phyloP scores from a whole-genome alignment of 352 stramenopile genomes.

The Pythium plurisporium region DNA sequence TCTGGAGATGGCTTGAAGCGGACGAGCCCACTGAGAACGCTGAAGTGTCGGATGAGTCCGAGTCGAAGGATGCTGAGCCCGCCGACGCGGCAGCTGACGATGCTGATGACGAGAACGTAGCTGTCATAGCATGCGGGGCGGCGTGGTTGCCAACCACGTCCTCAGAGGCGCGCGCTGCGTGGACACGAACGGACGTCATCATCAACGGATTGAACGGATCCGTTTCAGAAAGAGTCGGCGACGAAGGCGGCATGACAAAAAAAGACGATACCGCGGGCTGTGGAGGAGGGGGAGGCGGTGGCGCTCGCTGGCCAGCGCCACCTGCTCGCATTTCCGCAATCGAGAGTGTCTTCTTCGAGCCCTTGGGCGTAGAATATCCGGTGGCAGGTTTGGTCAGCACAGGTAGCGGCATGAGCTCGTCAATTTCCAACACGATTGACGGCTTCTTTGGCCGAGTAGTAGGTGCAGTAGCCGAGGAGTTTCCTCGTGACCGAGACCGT shows the following conservation, averaged over 20 bases:
- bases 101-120: constrained; percentile 1
- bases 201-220: constrained; percentile 12
- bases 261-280: neutral
- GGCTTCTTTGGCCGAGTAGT: constrained; percentile 2
- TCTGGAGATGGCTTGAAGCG: neutral
- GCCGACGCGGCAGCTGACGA: neutral
- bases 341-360: constrained; percentile 20
- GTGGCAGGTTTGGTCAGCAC: neutral
- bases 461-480: constrained; percentile 2
- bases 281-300: constrained; percentile 2
- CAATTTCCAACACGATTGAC: constrained; percentile 14
- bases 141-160: constrained; percentile 4
- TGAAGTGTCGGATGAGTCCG: neutral
- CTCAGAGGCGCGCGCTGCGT: constrained; percentile 6
- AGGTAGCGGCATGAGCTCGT: constrained; percentile 11
- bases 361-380: neutral
- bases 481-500: constrained; percentile 11
- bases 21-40: neutral
- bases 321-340: constrained; percentile 6
- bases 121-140: neutral
- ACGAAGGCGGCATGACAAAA: constrained; percentile 2
- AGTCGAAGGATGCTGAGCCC: constrained; percentile 5
- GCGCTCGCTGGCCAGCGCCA: neutral
- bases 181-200: constrained; percentile 14
- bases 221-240: constrained; percentile 8